A percentile compares a stretch with the other conserved stretches of the same genome.
Evolutionary conservation across 371 early-diverging fungal genomes (phyloP).

Genomic region (Circinella minor): DNA sequence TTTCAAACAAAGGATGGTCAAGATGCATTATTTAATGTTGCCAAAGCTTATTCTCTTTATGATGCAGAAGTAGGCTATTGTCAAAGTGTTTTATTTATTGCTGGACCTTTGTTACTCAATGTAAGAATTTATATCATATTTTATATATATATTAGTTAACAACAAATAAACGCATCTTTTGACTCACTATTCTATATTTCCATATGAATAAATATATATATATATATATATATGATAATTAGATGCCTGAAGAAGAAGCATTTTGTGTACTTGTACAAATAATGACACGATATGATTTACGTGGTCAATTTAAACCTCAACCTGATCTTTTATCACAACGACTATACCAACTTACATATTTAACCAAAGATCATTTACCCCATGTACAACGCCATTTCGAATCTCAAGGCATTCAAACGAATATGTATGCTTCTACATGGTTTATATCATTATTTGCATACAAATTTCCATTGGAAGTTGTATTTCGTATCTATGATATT

Average conservation of each 20-base stretch:
- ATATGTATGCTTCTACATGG: constrained; percentile 94
- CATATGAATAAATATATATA: no score
- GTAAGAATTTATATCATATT: constrained; percentile 54
- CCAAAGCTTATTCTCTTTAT: constrained; percentile 90
- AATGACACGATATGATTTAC: constrained; percentile 85
- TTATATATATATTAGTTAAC: no score
- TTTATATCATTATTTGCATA: constrained; percentile 96
- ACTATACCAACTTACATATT: constrained; percentile 86
- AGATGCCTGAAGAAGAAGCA: constrained; percentile 97
- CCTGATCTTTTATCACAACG: constrained; percentile 84
- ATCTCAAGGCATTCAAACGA: constrained; percentile 79
- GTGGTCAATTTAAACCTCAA: constrained; percentile 85
- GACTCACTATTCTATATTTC: no score
- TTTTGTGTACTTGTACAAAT: constrained; percentile 89
- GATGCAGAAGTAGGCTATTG: constrained; percentile 95
- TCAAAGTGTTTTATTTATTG: constrained; percentile 90
- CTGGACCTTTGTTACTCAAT: constrained; percentile 87
- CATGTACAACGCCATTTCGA: constrained; percentile 78
- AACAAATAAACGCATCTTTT: no score
- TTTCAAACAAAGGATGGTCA: constrained; percentile 85
- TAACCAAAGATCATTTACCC: constrained; percentile 84
- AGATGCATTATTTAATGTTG: constrained; percentile 86
- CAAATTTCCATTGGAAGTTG: constrained; percentile 88
- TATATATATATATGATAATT: no score
- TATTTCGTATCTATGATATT: constrained; percentile 90